Conservation (phyloP, 2,329 filamentous ascomycete genomes). For the Verticillium klebahnii region DNA sequence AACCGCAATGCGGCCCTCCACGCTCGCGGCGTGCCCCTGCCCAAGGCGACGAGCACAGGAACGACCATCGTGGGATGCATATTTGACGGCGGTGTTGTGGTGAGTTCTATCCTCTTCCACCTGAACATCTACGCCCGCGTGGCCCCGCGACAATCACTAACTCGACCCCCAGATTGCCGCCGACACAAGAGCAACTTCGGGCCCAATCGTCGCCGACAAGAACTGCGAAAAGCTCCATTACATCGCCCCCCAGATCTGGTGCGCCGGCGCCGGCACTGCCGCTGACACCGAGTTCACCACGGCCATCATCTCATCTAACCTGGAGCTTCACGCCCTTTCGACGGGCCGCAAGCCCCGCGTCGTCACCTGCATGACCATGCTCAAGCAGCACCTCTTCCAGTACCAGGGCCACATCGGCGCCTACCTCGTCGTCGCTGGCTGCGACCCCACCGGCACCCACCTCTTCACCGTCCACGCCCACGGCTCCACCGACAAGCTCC, state of each 20-base stretch:
- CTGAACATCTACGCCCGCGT: not conserved
- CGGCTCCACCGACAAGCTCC: slow-evolving; percentile 96
- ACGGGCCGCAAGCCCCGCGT: slow-evolving; percentile 96
- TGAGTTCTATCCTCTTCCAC: slow-evolving; percentile 39
- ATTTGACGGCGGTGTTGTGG: slow-evolving; percentile 93
- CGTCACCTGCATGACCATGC: slow-evolving; percentile 98
- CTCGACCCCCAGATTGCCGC: slow-evolving; percentile 71
- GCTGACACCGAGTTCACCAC: slow-evolving; percentile 99
- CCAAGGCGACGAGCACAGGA: slow-evolving; percentile 97
- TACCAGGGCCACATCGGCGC: slow-evolving; percentile 98
- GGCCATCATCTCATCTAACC: slow-evolving; percentile 94
- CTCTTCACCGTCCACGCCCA: slow-evolving; percentile 98
- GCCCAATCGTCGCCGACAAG: slow-evolving; percentile 99
- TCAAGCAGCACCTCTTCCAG: slow-evolving; percentile 98
- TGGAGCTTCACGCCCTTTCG: slow-evolving; percentile 94
- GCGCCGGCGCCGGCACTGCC: slow-evolving; percentile 93
- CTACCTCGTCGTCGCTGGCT: slow-evolving; percentile 94
- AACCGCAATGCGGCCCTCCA: slow-evolving; percentile 97
- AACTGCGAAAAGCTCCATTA: slow-evolving; percentile 99
- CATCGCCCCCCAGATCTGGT: slow-evolving; percentile 98
- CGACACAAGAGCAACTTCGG: slow-evolving; percentile 94
- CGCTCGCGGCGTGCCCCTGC: slow-evolving; percentile 86
- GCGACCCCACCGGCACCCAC: slow-evolving; percentile 90
- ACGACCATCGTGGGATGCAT: slow-evolving; percentile 98
- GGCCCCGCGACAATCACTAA: slow-evolving; percentile 1